Base-by-base conservation (phyloP, 2,329 filamentous ascomycete species). In the Acephala macrosclerotiorum region DNA sequence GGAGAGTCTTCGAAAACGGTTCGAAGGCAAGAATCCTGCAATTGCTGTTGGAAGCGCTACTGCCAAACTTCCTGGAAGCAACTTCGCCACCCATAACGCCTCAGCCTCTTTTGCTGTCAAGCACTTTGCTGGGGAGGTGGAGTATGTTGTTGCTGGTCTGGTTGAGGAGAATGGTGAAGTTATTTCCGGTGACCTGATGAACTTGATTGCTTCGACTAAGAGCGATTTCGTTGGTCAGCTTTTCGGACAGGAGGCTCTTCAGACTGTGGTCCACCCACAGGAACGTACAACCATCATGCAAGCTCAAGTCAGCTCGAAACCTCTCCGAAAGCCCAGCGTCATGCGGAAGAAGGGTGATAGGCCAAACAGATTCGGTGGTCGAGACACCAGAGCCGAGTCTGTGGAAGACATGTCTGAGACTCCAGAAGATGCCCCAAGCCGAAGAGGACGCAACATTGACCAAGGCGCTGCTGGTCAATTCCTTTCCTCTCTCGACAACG, bases 101-200 rank as follows among this genome's bases (percentile, higher is more conserved):
- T 85, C 91, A 0, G 91, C 93, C 5, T 87, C 87, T 11, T 99
- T 99, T 80, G 94, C 94, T 0, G 89, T 99, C 64, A 94, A 92
- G 78, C 96, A 99, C 79, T 99, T 96, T 78, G 95, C 95, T 45
- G 96, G 96, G 59, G 96, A 98, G 77, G 93, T 99, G 5, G 96
- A 99, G 67, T 99, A 99, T 76, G 90, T 93, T 1, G 87, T 96
- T 67, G 90, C 91, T 72, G 93, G 93, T 5, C 82, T 99, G 25
- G 86, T 98, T 2, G 96, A 99, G 78, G 94, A 97, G 79, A 99
- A 99, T 71, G 93, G 94, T 61, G 96, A 99, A 77, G 89, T 97
- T 68, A 96, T 99, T 69, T 97, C 94, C 3, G 95, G 94, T 29
- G 96, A 99, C 78, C 82, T 99, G 73, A 93, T 99, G 85, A 97